phyloP scores from a whole-genome alignment of 2,329 filamentous ascomycete genomes.

The Sclerotinia glacialis region DNA sequence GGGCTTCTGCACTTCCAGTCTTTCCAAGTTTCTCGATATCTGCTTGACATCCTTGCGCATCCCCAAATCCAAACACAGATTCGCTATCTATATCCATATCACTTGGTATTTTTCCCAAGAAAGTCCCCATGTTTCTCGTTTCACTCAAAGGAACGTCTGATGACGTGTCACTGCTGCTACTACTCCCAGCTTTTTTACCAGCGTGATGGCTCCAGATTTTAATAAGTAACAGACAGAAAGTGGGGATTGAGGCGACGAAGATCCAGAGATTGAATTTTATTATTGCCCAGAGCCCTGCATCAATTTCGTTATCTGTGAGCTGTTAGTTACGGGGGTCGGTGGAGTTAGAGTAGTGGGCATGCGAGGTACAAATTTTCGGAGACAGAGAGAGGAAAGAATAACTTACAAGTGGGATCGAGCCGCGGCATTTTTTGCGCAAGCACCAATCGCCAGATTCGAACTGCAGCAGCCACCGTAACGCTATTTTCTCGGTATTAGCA shows the following conservation, averaged over 20 bases:
- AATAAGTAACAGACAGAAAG: slow-evolving; percentile 6
- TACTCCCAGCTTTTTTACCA: background rate
- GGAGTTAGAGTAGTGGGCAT: background rate
- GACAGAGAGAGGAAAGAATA: background rate
- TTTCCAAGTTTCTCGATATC: background rate
- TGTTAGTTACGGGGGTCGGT: background rate
- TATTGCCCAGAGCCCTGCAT: slow-evolving; percentile 8
- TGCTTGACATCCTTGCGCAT: background rate
- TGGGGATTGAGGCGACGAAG: slow-evolving; percentile 4
- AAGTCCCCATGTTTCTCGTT: background rate
- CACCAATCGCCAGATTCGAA: background rate
- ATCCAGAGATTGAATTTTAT: slow-evolving; percentile 15
- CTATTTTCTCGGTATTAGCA: background rate
- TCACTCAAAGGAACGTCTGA: background rate
- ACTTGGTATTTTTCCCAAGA: background rate
- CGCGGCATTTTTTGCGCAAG: background rate
- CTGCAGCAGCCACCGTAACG: slow-evolving; percentile 6
- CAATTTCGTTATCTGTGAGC: background rate
- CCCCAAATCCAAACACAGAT: background rate
- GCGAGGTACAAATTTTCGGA: background rate
- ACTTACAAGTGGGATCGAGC: slow-evolving; percentile 13
- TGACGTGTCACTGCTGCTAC: background rate
- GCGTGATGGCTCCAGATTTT: background rate
- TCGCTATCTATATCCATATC: background rate
- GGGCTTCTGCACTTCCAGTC: background rate